Conservation (phyloP, 306 rosid genomes). For the Ormosia emarginata region DNA sequence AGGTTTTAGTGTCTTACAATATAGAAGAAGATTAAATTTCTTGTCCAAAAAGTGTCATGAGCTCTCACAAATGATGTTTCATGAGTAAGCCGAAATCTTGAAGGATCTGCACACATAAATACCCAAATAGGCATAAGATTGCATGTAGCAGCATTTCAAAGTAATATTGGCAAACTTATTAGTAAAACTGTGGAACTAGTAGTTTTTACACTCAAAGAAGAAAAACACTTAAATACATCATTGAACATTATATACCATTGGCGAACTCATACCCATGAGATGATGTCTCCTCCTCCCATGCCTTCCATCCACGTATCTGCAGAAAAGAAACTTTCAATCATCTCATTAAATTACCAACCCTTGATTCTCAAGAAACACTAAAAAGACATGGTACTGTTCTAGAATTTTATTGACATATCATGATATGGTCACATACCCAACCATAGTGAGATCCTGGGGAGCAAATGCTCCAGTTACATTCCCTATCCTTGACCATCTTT, state of each 20-base stretch:
- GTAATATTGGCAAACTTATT: neutral
- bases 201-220: neutral
- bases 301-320: slow-evolving; percentile 96
- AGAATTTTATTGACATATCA: neutral
- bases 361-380: neutral
- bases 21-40: slow-evolving; percentile 63
- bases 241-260: slow-evolving; percentile 49
- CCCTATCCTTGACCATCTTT: neutral
- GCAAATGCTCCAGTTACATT: neutral
- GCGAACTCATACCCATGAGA: slow-evolving; percentile 72
- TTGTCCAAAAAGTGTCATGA: slow-evolving; percentile 85
- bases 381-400: neutral
- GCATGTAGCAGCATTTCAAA: slow-evolving; percentile 1
- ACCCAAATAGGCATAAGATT: neutral
- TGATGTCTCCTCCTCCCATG: slow-evolving; percentile 87
- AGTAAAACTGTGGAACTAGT: neutral
- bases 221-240: neutral
- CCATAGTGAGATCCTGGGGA: neutral
- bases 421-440: neutral
- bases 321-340: slow-evolving; percentile 24
- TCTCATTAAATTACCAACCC: neutral
- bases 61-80: slow-evolving; percentile 91
- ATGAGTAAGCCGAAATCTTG: slow-evolving; percentile 90
- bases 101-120: slow-evolving; percentile 52
- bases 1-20: slow-evolving; percentile 52